Conservation (phyloP, 2,329 filamentous ascomycete species). For the Anthostomella pinea region DNA sequence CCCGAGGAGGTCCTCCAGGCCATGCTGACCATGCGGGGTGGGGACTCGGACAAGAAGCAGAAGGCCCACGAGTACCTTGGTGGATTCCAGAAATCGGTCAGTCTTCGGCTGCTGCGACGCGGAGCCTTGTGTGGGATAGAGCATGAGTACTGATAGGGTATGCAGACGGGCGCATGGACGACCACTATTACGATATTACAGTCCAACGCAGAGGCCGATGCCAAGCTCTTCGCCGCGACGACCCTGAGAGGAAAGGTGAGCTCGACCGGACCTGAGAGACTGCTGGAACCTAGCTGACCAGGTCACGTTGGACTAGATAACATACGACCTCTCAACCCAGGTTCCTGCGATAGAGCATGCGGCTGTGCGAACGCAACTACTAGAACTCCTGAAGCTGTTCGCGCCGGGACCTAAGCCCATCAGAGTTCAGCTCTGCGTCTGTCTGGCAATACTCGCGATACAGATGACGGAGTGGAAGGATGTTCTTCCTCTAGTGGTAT, state of each 20-base stretch:
- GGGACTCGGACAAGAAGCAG: constrained; percentile 77
- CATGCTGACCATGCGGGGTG: constrained; percentile 87
- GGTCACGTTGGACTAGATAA: constrained; percentile 62
- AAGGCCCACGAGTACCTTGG: constrained; percentile 89
- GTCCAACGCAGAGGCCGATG: constrained; percentile 75
- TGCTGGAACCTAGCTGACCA: constrained; percentile 13
- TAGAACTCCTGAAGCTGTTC: constrained; percentile 77
- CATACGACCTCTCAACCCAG: constrained; percentile 86
- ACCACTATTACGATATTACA: constrained; percentile 84
- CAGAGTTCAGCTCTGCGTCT: constrained; percentile 90
- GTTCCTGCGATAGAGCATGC: constrained; percentile 72
- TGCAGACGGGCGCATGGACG: constrained; percentile 84
- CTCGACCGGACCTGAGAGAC: constrained; percentile 4
- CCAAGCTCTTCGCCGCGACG: constrained; percentile 92
- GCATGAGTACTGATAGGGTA: constrained; percentile 17
- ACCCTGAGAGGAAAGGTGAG: constrained; percentile 96
- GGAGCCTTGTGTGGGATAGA: background rate
- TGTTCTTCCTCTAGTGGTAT: constrained; percentile 78
- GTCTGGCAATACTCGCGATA: constrained; percentile 89
- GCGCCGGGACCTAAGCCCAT: constrained; percentile 80
- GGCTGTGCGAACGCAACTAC: constrained; percentile 77
- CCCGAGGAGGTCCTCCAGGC: constrained; percentile 76
- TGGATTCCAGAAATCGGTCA: constrained; percentile 95
- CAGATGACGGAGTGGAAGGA: constrained; percentile 97
- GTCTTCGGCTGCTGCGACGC: constrained; percentile 34